phyloP scores from a whole-genome alignment of 108 stramenopile genomes.

The Cyclotella sp. region DNA sequence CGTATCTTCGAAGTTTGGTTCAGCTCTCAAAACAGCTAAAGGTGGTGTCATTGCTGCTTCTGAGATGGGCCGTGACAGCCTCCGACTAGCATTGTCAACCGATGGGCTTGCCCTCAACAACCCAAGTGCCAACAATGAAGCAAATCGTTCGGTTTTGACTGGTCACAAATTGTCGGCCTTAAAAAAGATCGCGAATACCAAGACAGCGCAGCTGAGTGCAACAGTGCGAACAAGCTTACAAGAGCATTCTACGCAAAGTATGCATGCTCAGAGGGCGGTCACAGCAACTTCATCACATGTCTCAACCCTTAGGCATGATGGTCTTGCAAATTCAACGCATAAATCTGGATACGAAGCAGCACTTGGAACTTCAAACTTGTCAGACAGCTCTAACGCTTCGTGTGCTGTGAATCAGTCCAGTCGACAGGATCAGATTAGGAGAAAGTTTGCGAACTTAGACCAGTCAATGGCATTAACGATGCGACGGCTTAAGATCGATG shows the following conservation, averaged over 20 bases:
- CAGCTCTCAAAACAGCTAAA: slow-evolving; percentile 45
- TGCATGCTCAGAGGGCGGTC: not conserved
- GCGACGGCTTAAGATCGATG: slow-evolving; percentile 45
- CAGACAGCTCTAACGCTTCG: not conserved
- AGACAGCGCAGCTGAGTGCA: slow-evolving; percentile 13
- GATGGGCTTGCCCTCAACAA: not conserved
- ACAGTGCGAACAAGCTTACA: slow-evolving; percentile 28
- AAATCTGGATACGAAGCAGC: slow-evolving; percentile 3
- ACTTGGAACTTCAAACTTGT: slow-evolving; percentile 3
- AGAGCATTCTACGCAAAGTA: slow-evolving; percentile 17
- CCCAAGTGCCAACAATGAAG: not conserved
- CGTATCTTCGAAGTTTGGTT: slow-evolving; percentile 30
- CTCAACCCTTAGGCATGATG: not conserved
- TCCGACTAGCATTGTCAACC: slow-evolving; percentile 27
- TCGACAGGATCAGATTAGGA: slow-evolving; percentile 19
- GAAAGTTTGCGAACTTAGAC: slow-evolving; percentile 30
- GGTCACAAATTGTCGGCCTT: slow-evolving; percentile 28
- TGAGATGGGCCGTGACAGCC: slow-evolving; percentile 34
- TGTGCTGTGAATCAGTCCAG: not conserved
- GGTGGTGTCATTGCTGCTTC: slow-evolving; percentile 34
- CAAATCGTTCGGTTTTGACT: slow-evolving; percentile 7
- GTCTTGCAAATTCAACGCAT: not conserved
- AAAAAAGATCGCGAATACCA: slow-evolving; percentile 22
- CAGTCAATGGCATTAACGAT: slow-evolving; percentile 35
- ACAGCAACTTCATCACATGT: not conserved